Percentiles rank a stretch among this genome's conserved stretches.
These are phyloP conservation scores for Plasmodium blacklocki DNA, from an alignment of 169 alveolate species.

Conservation along the genomic window DNA sequence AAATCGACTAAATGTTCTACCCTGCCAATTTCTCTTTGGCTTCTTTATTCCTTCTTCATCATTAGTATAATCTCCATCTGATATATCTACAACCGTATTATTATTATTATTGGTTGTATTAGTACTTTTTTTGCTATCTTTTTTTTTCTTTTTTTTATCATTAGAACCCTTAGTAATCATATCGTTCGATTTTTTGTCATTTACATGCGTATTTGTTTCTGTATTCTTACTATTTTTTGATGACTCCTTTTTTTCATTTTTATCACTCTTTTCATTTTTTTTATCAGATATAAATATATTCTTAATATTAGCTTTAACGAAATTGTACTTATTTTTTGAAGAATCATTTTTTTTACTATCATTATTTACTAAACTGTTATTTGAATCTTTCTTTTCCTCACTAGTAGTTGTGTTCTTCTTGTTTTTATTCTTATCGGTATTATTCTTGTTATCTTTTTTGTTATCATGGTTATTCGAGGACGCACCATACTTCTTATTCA, in stretches of 20 bases:
- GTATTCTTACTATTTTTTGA: background rate
- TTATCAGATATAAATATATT: background rate
- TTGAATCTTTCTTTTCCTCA: background rate
- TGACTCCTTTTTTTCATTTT: background rate
- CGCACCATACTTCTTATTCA: slow-evolving; percentile 32
- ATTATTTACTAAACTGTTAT: background rate
- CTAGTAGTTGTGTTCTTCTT: background rate
- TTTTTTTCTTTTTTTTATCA: slow-evolving; percentile 1
- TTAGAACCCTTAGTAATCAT: no score
- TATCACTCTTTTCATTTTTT: background rate
- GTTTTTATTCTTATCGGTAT: background rate
- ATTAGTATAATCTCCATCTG: background rate
- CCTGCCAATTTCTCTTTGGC: slow-evolving; percentile 44
- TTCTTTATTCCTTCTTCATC: slow-evolving; percentile 20
- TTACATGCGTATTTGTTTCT: background rate
- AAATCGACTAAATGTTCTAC: slow-evolving; percentile 66
- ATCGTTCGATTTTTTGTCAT: background rate
- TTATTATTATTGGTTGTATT: no score
- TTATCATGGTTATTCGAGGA: background rate
- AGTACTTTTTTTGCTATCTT: background rate
- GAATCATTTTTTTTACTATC: slow-evolving; percentile 3
- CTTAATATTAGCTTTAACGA: background rate
- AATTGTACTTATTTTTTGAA: background rate
- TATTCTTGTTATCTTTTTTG: slow-evolving; percentile 17
- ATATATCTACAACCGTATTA: background rate